These are phyloP conservation scores for Arthonia radiata DNA, from an alignment of 495 filamentous ascomycete genomes.

Conservation along the genomic window DNA sequence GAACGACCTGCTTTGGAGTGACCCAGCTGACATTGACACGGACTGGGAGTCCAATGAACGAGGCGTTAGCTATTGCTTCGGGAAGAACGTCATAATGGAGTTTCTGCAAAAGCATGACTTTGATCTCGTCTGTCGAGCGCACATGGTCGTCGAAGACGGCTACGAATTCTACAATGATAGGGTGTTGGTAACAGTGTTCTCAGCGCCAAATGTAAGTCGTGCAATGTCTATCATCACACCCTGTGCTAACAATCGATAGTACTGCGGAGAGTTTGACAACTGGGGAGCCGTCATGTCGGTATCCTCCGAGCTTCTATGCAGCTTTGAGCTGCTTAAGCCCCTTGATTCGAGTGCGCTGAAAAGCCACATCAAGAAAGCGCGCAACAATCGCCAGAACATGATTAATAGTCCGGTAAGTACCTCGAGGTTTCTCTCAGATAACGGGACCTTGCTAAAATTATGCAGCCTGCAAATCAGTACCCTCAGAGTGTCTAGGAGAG, in stretches of 20 bases:
- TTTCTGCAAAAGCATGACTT: slow-evolving; percentile 92
- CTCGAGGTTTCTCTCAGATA: too few species aligned
- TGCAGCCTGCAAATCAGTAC: slow-evolving; percentile 10
- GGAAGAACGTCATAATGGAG: slow-evolving; percentile 93
- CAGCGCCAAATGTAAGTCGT: slow-evolving; percentile 72
- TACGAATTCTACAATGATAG: slow-evolving; percentile 98
- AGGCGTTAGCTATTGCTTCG: slow-evolving; percentile 96
- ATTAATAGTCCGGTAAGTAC: slow-evolving; percentile 73
- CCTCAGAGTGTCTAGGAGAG: slow-evolving; percentile 13
- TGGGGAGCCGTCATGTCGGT: slow-evolving; percentile 99
- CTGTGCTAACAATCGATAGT: slow-evolving; percentile 27
- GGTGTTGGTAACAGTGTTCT: slow-evolving; percentile 91
- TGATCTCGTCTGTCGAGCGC: slow-evolving; percentile 85
- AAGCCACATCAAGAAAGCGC: slow-evolving; percentile 95
- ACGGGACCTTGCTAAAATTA: not conserved
- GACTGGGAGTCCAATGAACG: slow-evolving; percentile 97
- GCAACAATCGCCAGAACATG: slow-evolving; percentile 75
- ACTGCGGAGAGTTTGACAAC: slow-evolving; percentile 98
- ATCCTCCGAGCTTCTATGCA: slow-evolving; percentile 75
- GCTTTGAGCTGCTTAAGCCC: slow-evolving; percentile 90
- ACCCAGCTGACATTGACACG: slow-evolving; percentile 89
- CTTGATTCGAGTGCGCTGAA: slow-evolving; percentile 92
- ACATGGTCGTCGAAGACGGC: slow-evolving; percentile 99
- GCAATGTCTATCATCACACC: slow-evolving; percentile 1
- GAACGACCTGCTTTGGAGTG: slow-evolving; percentile 93